A percentile compares a stretch with the other conserved stretches of the same genome.
Evolutionary conservation across 345 rosid species (phyloP).

Genomic region (Pelargonium nanum): DNA sequence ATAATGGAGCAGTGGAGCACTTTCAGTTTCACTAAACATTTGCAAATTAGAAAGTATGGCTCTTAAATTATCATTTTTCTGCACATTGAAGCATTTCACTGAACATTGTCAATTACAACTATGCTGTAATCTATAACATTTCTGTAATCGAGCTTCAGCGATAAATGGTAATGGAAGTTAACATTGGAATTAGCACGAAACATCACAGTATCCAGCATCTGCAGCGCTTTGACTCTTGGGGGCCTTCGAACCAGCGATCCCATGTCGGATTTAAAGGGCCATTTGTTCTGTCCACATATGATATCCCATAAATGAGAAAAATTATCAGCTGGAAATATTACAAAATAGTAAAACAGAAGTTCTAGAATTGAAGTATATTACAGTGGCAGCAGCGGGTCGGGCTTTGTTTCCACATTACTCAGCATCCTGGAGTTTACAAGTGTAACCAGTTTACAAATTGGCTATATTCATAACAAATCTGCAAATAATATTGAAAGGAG

Average conservation of each 20-base stretch:
- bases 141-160: background rate
- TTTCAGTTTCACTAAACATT: constrained; percentile 13
- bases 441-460: background rate
- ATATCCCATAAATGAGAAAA: background rate
- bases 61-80: constrained; percentile 7
- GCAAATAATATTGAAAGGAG: background rate
- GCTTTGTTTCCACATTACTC: constrained; percentile 38
- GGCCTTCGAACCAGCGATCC: constrained; percentile 91
- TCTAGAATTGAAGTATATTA: constrained; percentile 16
- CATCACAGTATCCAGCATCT: constrained; percentile 59
- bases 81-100: constrained; percentile 15
- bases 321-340: background rate
- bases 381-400: constrained; percentile 74
- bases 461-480: background rate
- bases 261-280: constrained; percentile 59
- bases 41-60: constrained; percentile 5
- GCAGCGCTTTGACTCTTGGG: constrained; percentile 53
- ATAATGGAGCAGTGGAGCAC: constrained; percentile 23
- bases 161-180: background rate
- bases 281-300: constrained; percentile 37
- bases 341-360: background rate
- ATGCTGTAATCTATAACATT: background rate
- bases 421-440: constrained; percentile 36
- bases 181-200: background rate
- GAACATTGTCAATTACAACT: background rate